Base-by-base conservation (phyloP, 75 land plant species). In the Sequoia sempervirens region DNA sequence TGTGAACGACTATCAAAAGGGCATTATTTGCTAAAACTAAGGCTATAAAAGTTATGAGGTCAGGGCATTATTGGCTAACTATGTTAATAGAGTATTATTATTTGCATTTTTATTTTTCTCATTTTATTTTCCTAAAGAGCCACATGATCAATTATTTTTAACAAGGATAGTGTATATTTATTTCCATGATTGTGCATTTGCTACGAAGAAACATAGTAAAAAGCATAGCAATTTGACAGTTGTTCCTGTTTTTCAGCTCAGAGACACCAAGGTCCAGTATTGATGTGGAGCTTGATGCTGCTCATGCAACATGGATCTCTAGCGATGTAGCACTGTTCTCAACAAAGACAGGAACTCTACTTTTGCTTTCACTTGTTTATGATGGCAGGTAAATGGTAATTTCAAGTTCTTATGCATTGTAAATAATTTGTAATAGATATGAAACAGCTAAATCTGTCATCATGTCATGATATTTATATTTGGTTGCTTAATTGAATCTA, bases 281-380 rank as follows among this genome's bases (percentile, higher is more conserved):
- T 61, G 84, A 41, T 87, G 93, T 95, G 53, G 99, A 98, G 88
- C 95, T 98, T 81, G 99, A 98, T 89, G 93, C 94, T n/a, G 96
- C 99, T 76, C 88, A 92, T 87, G 93, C 92, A 66, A 90, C 95
- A 80, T 98, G 99, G 99, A 86, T 98, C 64, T 87, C 89, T 26
- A 84, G 89, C 87, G 99, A 98, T 90, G 95, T 94, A 36, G 99
- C 97, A 10, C 84, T 98, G 80, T 86, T 98, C 58, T 94, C 98
- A 82, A 92, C 99, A 80, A 98, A 98, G 85, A 92, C 93, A 45
- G 99, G 99, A 83, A 96, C 89, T 52, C 82, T 98, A 41, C 85
- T 98, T n/a, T 83, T 93, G 75, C 91, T 98, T 40, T 89, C 92
- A 17, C 86, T 98, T 81, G 87, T 96, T 64, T 93, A 90, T 90